Conservation (phyloP, 176 grass and related monocot species). For the Phoenix roebelenii region DNA sequence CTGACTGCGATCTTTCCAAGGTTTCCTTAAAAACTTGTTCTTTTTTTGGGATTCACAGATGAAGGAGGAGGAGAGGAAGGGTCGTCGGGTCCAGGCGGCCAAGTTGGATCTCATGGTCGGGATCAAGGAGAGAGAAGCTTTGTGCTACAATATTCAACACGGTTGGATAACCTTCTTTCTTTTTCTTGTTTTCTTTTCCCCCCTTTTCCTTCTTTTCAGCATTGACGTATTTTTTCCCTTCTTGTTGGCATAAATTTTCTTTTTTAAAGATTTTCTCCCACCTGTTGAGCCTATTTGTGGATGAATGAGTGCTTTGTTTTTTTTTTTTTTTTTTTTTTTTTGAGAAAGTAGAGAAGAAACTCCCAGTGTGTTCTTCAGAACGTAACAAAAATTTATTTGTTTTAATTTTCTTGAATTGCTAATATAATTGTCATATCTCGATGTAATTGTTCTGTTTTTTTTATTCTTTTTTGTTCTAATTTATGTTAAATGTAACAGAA, state of each 20-base stretch:
- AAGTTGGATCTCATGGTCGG: slow-evolving; percentile 15
- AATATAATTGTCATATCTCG: too few species aligned
- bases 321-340: too few species aligned
- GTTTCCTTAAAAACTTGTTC: neutral
- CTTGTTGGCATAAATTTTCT: too few species aligned
- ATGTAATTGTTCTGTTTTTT: neutral
- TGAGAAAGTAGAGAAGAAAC: too few species aligned
- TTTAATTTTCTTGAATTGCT: neutral
- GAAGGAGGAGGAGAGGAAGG: slow-evolving; percentile 9
- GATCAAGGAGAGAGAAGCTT: slow-evolving; percentile 7
- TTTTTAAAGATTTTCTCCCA: too few species aligned
- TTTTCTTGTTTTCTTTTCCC: neutral
- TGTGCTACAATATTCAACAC: neutral
- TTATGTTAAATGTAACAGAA: slow-evolving; percentile 8
- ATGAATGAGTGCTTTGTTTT: too few species aligned
- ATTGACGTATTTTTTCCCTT: too few species aligned
- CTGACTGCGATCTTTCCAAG: neutral
- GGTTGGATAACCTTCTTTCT: slow-evolving; percentile 4
- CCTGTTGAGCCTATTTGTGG: too few species aligned
- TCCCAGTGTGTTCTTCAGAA: too few species aligned
- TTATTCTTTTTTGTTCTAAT: slow-evolving; percentile 5
- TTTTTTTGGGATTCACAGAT: slow-evolving; percentile 16
- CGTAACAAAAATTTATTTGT: too few species aligned
- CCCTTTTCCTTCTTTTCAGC: neutral
- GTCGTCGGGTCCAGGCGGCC: neutral